phyloP scores from a whole-genome alignment of 768 basidiomycete species.

The Leccinum broughii region DNA sequence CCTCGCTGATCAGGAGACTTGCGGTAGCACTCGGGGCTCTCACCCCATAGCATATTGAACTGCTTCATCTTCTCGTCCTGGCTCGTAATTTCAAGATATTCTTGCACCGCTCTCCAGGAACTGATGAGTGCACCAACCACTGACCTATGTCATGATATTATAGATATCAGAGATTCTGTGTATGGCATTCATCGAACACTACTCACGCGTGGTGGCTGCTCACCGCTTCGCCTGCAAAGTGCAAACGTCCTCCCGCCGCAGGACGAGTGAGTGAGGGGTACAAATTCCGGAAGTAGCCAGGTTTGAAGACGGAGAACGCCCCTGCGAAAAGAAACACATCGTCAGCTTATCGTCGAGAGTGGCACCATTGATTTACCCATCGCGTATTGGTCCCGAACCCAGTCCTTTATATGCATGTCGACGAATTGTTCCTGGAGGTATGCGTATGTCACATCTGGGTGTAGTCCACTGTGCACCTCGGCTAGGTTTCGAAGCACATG shows the following conservation, averaged over 20 bases:
- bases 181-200: neutral
- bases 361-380: slow-evolving; percentile 33
- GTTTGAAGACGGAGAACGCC: slow-evolving; percentile 39
- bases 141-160: slow-evolving; percentile 28
- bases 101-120: slow-evolving; percentile 35
- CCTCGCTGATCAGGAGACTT: neutral
- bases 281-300: slow-evolving; percentile 36
- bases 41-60: slow-evolving; percentile 31
- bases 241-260: slow-evolving; percentile 18
- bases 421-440: slow-evolving; percentile 4
- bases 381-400: slow-evolving; percentile 33
- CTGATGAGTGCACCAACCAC: slow-evolving; percentile 40
- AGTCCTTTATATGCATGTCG: slow-evolving; percentile 32
- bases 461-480: neutral
- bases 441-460: slow-evolving; percentile 6
- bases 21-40: slow-evolving; percentile 29
- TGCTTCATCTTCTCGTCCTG: slow-evolving; percentile 9
- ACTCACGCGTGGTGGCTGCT: slow-evolving; percentile 41
- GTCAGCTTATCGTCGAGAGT: neutral
- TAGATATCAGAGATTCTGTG: neutral
- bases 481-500: slow-evolving; percentile 6
- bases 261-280: slow-evolving; percentile 34
- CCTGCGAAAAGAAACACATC: slow-evolving; percentile 21
- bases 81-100: slow-evolving; percentile 19
- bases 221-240: slow-evolving; percentile 19